Evolutionary conservation across 148 eudicot species (phyloP).

Genomic region (Diospyros lotus): DNA sequence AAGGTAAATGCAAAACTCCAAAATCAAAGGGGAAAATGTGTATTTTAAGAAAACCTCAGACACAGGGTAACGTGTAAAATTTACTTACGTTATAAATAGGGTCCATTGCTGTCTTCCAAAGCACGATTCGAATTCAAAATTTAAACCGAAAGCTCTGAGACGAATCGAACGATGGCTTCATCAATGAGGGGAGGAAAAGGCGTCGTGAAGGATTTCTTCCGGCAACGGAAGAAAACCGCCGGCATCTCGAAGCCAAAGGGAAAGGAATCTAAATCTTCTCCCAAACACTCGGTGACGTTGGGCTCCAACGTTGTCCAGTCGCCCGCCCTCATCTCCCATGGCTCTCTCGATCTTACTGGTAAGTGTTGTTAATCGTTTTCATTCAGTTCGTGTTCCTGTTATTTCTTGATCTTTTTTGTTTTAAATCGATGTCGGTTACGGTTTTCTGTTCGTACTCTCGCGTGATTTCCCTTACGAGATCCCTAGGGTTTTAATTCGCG

Average conservation of each 20-base stretch:
- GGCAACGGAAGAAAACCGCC: conserved; percentile 6
- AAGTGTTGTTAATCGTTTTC: not conserved
- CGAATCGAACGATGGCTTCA: conserved; percentile 15
- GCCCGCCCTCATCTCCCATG: conserved; percentile 35
- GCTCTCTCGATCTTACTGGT: conserved; percentile 46
- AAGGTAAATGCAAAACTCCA: too few relatives aligned
- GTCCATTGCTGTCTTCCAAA: too few relatives aligned
- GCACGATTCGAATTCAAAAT: too few relatives aligned
- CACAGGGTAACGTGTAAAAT: too few relatives aligned
- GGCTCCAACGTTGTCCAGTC: conserved; percentile 33
- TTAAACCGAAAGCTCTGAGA: too few relatives aligned
- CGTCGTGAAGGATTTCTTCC: conserved; percentile 36
- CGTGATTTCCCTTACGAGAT: not conserved
- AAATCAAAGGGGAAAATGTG: too few relatives aligned
- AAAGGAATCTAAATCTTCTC: conserved; percentile 22
- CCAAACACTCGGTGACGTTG: conserved; percentile 28
- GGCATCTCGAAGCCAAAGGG: conserved; percentile 5
- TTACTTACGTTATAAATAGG: too few relatives aligned
- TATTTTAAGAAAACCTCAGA: too few relatives aligned
- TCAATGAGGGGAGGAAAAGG: conserved; percentile 10
- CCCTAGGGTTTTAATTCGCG: not conserved
- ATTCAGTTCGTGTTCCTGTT: not conserved
- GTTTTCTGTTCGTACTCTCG: not conserved
- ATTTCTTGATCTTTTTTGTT: not conserved
- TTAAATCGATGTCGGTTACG: not conserved